These are phyloP conservation scores for Coix lacrymajobi DNA, from an alignment of 176 grass and related monocot genomes.

Conservation along the genomic window DNA sequence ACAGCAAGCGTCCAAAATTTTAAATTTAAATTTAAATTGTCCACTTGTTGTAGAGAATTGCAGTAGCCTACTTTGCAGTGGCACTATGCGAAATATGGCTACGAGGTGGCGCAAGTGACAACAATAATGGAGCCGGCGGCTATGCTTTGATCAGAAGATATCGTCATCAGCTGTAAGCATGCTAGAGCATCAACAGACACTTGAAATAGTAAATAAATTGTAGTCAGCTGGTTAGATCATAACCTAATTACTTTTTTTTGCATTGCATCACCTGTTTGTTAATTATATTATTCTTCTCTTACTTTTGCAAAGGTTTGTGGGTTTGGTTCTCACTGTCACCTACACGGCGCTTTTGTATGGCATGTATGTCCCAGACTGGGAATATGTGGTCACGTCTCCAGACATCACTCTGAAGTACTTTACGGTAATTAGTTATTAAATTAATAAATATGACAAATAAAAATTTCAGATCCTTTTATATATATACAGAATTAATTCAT, in stretches of 20 bases:
- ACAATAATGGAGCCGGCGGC: slow-evolving; percentile 30
- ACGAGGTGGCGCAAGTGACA: not conserved
- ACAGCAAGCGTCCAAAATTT: not conserved
- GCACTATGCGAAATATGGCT: slow-evolving; percentile 84
- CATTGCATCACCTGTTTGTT: not conserved
- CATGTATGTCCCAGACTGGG: slow-evolving; percentile 59
- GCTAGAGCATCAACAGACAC: not conserved
- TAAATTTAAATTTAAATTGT: not conserved
- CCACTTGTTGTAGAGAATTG: slow-evolving; percentile 55
- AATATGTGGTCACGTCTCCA: slow-evolving; percentile 28
- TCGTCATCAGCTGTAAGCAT: slow-evolving; percentile 60
- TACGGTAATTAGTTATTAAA: slow-evolving; percentile 26
- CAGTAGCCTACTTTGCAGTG: slow-evolving; percentile 54
- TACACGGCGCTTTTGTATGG: slow-evolving; percentile 56
- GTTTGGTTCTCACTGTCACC: slow-evolving; percentile 44
- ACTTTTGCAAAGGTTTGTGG: slow-evolving; percentile 37
- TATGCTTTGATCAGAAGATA: slow-evolving; percentile 50
- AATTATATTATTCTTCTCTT: not conserved
- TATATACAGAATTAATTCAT: not conserved
- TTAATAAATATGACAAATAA: too few species aligned
- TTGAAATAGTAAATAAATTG: not conserved
- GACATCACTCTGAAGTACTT: slow-evolving; percentile 25
- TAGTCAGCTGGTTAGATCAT: not conserved
- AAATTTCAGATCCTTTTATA: not conserved
- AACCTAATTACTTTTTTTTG: not conserved